phyloP scores from a whole-genome alignment of 768 basidiomycete genomes.

The Ephemerocybe angulata region DNA sequence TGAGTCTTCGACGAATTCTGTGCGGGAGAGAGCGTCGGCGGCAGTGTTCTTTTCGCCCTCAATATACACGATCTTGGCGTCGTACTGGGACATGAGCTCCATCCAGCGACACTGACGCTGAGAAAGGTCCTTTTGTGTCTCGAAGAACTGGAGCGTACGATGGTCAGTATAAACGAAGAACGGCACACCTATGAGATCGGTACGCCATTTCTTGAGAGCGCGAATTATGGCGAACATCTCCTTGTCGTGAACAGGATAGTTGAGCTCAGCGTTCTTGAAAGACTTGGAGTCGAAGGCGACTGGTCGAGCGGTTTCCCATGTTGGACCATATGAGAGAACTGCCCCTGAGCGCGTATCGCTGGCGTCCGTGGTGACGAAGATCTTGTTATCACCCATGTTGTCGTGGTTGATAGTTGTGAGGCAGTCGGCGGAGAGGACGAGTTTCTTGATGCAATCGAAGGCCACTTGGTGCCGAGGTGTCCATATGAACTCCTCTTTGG shows the following conservation, averaged over 20 bases:
- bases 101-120: constrained; percentile 27
- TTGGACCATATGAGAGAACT: constrained; percentile 26
- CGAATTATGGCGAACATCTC: constrained; percentile 35
- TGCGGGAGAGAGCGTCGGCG: no score
- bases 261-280: constrained; percentile 21
- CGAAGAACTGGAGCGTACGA: constrained; percentile 27
- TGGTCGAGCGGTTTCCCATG: constrained; percentile 30
- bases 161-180: no score
- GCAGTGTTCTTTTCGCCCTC: no score
- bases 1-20: constrained; percentile 1
- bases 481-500: constrained; percentile 2
- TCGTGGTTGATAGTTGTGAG: constrained; percentile 8
- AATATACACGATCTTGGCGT: no score
- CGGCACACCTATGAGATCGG: constrained; percentile 20
- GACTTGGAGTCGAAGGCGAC: constrained; percentile 28
- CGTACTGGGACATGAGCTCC: constrained; percentile 30
- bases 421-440: no score
- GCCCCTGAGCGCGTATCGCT: constrained; percentile 25
- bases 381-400: constrained; percentile 20
- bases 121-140: constrained; percentile 27
- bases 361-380: no score
- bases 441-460: constrained; percentile 7
- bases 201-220: constrained; percentile 25
- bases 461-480: constrained; percentile 18
- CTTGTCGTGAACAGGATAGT: no score